Evolutionary conservation across 225 moss, liverwort and hornwort species (phyloP), one percentile per base, ranked within the genome.

Genomic region (Polytrichum commune): DNA sequence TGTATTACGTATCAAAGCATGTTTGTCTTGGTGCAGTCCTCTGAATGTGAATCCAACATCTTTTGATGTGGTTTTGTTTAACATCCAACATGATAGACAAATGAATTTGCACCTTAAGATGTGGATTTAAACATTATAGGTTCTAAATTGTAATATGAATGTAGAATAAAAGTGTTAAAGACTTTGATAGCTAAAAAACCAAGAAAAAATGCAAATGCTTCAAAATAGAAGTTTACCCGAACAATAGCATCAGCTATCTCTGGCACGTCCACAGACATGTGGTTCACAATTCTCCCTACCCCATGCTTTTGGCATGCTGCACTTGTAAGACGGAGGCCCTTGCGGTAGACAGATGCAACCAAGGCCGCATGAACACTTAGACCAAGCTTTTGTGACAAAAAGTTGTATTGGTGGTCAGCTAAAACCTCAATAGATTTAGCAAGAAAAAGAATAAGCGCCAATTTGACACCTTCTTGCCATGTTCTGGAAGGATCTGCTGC

Each of bases 221-320:
- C 22, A 23, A 60, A 6, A 60, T 24, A 63, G 23, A 58, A 20
- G 1, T 16, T 69, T 62, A 85, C 32, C 58, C 77, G 85, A 29
- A 82, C 76, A 55, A 90, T 32, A 16, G 84, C 83, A 68, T 86
- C 75, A 22, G 79, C 73, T 18, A 90, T 74, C 75, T 86, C 83
- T 72, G 81, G 86, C 26, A 84, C 84, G 55, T 90, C 89, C 33
- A 84, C 86, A 6, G 86, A 84, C 89, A 90, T 90, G 77, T 86
- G 83, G 66, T 83, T 81, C 68, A 90, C 86, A 76, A 90, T 86
- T 67, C 82, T 79, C n/a, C 86, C 89, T 70, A 90, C 68, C 18
- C 89, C 85, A 62, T 90, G 84, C 22, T 74, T 79, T 61, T 90
- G 89, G n/a, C 89, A 67, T 62, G 86, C 81, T 25, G 86, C 84